Conservation (phyloP, 1,284 basidiomycete genomes). For the Cryptococcus floricola region DNA sequence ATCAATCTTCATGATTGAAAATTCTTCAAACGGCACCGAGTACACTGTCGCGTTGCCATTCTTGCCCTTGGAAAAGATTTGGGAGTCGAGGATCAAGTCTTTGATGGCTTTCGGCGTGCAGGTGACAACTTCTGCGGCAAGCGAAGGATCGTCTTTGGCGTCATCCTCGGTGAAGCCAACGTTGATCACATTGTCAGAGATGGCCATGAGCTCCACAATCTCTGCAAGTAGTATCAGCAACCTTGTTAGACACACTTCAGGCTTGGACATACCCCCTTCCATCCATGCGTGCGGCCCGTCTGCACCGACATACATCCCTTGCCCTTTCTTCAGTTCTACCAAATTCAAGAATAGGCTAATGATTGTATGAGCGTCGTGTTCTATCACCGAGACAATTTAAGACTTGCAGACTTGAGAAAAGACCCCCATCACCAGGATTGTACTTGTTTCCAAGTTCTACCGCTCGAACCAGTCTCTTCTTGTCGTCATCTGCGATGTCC, state of each 20-base stretch:
- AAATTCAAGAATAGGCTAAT: conserved; percentile 38
- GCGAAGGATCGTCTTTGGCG: conserved; percentile 32
- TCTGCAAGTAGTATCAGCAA: conserved; percentile 18
- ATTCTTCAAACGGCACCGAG: conserved; percentile 33
- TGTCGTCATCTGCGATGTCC: conserved; percentile 16
- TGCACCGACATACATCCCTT: conserved; percentile 40
- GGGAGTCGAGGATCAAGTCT: conserved; percentile 11
- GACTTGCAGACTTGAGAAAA: conserved; percentile 31
- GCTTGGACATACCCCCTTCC: conserved; percentile 22
- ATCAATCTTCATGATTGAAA: conserved; percentile 26
- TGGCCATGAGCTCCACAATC: conserved; percentile 50
- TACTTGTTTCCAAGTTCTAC: conserved; percentile 23
- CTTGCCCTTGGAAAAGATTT: conserved; percentile 13
- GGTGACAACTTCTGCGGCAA: conserved; percentile 27
- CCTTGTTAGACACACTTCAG: neutral
- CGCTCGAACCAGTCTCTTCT: conserved; percentile 23
- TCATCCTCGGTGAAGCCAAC: conserved; percentile 40
- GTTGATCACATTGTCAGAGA: conserved; percentile 48
- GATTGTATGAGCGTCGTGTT: neutral
- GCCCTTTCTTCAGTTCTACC: conserved; percentile 35
- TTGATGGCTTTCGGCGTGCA: conserved; percentile 17
- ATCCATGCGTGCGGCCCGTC: conserved; percentile 39
- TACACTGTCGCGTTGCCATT: conserved; percentile 21
- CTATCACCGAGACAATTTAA: neutral
- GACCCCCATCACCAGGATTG: conserved; percentile 31